A percentile compares a stretch with the other conserved stretches of the same genome.
Evolutionary conservation across 148 eudicot species (phyloP).

Genomic region (Diospyros lotus): DNA sequence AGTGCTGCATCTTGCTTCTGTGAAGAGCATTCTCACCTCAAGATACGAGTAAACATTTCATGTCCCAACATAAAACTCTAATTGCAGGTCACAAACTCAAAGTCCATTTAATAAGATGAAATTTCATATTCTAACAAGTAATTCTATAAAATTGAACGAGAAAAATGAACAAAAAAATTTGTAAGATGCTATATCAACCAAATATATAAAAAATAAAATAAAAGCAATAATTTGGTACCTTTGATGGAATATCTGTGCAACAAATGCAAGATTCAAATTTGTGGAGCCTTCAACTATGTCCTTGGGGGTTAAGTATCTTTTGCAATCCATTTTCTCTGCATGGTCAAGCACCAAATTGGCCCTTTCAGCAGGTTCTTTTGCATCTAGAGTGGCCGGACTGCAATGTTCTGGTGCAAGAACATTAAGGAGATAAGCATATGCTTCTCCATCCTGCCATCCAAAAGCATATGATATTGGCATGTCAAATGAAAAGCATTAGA

Average conservation of each 20-base stretch:
- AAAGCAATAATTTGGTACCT: slow-evolving; percentile 40
- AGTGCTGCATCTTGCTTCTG: neutral
- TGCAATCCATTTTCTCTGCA: slow-evolving; percentile 97
- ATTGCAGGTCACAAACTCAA: neutral
- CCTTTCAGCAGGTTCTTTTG: slow-evolving; percentile 65
- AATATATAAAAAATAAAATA: neutral
- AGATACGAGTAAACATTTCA: neutral
- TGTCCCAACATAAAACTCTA: neutral
- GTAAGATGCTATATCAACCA: neutral
- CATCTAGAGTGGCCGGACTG: slow-evolving; percentile 74
- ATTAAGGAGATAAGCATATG: slow-evolving; percentile 90
- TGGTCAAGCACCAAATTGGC: slow-evolving; percentile 89
- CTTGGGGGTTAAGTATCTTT: slow-evolving; percentile 69
- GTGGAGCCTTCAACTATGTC: slow-evolving; percentile 88
- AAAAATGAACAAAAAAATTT: neutral
- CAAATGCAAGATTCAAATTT: slow-evolving; percentile 89
- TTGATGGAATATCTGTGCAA: slow-evolving; percentile 89
- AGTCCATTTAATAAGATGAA: neutral
- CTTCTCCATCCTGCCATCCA: slow-evolving; percentile 85
- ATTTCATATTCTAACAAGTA: neutral
- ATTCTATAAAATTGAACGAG: neutral
- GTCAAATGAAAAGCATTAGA: neutral
- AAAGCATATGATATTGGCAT: slow-evolving; percentile 6
- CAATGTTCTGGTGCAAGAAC: slow-evolving; percentile 97
- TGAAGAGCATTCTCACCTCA: neutral